phyloP scores from a whole-genome alignment of 768 basidiomycete species.

The Amyloporia xantha region DNA sequence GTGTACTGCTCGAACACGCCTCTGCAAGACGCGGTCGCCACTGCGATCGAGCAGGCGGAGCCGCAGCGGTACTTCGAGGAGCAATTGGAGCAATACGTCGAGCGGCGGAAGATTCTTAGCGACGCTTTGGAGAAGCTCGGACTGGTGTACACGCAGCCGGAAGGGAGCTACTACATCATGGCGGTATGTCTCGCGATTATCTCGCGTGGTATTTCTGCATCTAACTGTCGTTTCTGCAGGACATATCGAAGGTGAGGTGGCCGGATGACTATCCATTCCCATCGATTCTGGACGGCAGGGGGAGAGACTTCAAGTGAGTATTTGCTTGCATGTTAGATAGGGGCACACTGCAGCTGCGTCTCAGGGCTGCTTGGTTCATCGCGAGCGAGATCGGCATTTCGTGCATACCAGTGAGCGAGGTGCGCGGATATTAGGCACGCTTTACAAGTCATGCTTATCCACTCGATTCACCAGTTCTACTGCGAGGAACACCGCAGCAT shows the following conservation, averaged over 20 bases:
- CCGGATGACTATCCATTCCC: constrained; percentile 85
- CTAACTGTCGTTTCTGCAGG: constrained; percentile 33
- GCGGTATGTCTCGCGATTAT: constrained; percentile 40
- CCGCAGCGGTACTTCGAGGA: constrained; percentile 70
- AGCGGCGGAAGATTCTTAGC: constrained; percentile 64
- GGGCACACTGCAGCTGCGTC: too few relatives aligned
- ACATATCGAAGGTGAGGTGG: constrained; percentile 65
- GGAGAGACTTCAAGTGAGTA: constrained; percentile 76
- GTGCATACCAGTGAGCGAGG: constrained; percentile 91
- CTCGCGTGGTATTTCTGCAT: not conserved
- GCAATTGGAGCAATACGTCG: constrained; percentile 72
- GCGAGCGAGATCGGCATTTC: constrained; percentile 86
- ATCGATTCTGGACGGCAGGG: constrained; percentile 63
- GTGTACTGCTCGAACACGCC: constrained; percentile 94
- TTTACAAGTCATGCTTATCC: not conserved
- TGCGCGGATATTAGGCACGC: constrained; percentile 27
- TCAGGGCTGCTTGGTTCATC: constrained; percentile 88
- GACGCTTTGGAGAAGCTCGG: constrained; percentile 77
- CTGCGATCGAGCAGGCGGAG: constrained; percentile 72
- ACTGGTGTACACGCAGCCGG: constrained; percentile 76
- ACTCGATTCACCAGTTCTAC: constrained; percentile 58
- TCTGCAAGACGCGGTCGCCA: constrained; percentile 87
- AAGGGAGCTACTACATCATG: constrained; percentile 88
- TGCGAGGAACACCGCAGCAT: constrained; percentile 78
- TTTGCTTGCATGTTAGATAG: not conserved